These are phyloP conservation scores for Oryza officinalis DNA, from an alignment of 176 grass and related monocot species.

Conservation along the genomic window DNA sequence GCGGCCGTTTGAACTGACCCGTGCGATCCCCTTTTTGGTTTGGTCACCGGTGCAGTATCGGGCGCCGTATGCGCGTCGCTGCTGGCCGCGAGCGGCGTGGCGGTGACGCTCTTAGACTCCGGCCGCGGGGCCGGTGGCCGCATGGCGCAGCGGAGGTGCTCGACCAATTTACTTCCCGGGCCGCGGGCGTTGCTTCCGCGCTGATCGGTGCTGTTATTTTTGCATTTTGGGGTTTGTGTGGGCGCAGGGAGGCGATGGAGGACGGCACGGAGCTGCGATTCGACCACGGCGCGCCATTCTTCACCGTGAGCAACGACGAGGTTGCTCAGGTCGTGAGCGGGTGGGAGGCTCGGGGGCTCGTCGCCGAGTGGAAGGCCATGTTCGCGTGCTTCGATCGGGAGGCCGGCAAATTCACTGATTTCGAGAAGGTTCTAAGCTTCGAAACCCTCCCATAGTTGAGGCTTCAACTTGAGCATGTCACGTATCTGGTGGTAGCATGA, in stretches of 20 bases:
- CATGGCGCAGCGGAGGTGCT: slow-evolving; percentile 89
- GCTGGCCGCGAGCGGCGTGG: slow-evolving; percentile 64
- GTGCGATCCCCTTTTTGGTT: neutral
- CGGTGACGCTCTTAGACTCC: slow-evolving; percentile 82
- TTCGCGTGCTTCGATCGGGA: slow-evolving; percentile 65
- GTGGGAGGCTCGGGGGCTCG: slow-evolving; percentile 70
- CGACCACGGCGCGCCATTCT: slow-evolving; percentile 90
- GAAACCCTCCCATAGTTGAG: neutral
- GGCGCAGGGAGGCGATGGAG: slow-evolving; percentile 57
- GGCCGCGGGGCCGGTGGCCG: slow-evolving; percentile 83
- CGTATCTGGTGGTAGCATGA: neutral
- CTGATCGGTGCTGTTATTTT: slow-evolving; percentile 16
- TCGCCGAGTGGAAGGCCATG: slow-evolving; percentile 75
- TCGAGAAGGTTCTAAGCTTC: slow-evolving; percentile 49
- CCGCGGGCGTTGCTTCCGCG: neutral
- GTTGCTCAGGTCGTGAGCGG: slow-evolving; percentile 58
- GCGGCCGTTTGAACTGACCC: neutral
- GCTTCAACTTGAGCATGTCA: neutral
- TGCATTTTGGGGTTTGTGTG: neutral
- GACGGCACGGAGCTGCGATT: slow-evolving; percentile 77
- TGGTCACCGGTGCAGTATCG: slow-evolving; percentile 52
- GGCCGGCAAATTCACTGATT: slow-evolving; percentile 58
- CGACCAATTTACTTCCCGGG: neutral
- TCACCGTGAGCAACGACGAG: slow-evolving; percentile 66
- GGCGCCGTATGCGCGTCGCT: slow-evolving; percentile 93